A percentile compares a stretch with the other conserved stretches of the same genome.
Evolutionary conservation across 768 basidiomycete genomes (phyloP).

Genomic region (Megacollybia marginata): DNA sequence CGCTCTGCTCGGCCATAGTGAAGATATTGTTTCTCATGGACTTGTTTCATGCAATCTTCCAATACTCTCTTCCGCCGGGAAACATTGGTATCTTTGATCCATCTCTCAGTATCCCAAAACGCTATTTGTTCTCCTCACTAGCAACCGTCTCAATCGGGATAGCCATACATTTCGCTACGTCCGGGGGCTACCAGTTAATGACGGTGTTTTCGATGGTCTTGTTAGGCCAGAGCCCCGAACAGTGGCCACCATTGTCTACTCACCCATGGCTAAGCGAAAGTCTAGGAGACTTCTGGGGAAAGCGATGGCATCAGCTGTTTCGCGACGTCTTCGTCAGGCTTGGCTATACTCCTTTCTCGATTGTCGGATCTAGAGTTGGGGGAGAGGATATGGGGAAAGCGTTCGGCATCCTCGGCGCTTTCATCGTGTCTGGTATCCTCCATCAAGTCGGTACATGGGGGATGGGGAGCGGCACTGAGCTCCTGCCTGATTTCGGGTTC

Average conservation of each 20-base stretch:
- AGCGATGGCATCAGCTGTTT: constrained; percentile 65
- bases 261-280: constrained; percentile 52
- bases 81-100: constrained; percentile 41
- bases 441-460: constrained; percentile 55
- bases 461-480: constrained; percentile 49
- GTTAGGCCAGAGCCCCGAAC: constrained; percentile 38
- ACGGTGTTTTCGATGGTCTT: constrained; percentile 37
- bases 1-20: constrained; percentile 22
- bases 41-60: constrained; percentile 34
- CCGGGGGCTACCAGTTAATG: constrained; percentile 31
- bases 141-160: constrained; percentile 38
- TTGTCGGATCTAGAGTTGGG: constrained; percentile 38
- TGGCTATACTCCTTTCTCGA: constrained; percentile 40
- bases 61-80: constrained; percentile 36
- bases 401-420: constrained; percentile 50
- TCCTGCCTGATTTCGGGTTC: constrained; percentile 27
- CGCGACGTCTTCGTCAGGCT: constrained; percentile 46
- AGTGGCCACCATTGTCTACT: constrained; percentile 62
- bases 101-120: constrained; percentile 23
- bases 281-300: constrained; percentile 54
- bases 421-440: constrained; percentile 48
- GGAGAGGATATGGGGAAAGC: too few species aligned
- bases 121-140: constrained; percentile 35
- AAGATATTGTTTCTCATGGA: constrained; percentile 36
- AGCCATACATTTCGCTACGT: constrained; percentile 36